Conservation (phyloP, 1,139 yeast genomes). For the Candida neerlandica region DNA sequence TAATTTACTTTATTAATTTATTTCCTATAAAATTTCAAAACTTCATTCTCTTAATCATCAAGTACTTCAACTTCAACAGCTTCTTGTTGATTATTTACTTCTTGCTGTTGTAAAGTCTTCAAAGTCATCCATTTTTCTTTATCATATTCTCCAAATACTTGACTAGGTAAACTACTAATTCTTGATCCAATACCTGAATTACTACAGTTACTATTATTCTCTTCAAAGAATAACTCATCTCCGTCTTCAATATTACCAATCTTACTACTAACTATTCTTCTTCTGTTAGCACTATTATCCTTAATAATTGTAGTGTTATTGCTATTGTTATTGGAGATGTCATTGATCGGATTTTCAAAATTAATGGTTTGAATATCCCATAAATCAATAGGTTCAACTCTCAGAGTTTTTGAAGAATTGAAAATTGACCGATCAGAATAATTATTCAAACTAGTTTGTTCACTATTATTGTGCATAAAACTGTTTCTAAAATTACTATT, state of each 20-base stretch:
- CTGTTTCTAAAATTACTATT: not conserved
- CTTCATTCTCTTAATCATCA: not conserved
- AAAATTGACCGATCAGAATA: conserved; percentile 1
- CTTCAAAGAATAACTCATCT: not conserved
- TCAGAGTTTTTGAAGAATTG: conserved; percentile 7
- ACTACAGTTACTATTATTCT: too few relatives aligned
- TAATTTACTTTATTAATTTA: too few relatives aligned
- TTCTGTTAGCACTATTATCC: not conserved
- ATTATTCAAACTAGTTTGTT: not conserved
- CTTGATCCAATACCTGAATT: conserved; percentile 29
- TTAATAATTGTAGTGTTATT: not conserved
- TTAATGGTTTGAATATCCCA: conserved; percentile 44
- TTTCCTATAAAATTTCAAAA: too few relatives aligned
- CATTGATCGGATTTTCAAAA: conserved; percentile 28
- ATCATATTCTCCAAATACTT: conserved; percentile 65
- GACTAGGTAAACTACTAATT: conserved; percentile 56
- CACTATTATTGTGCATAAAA: conserved; percentile 2
- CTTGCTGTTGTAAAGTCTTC: conserved; percentile 25
- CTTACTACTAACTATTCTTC: not conserved
- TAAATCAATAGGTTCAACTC: conserved; percentile 25
- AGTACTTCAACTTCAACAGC: not conserved
- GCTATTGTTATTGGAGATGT: conserved; percentile 21
- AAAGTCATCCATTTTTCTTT: conserved; percentile 64
- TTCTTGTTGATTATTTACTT: not conserved
- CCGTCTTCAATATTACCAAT: not conserved